phyloP scores from a whole-genome alignment of 2,329 filamentous ascomycete genomes.

The Didymella pinodella region DNA sequence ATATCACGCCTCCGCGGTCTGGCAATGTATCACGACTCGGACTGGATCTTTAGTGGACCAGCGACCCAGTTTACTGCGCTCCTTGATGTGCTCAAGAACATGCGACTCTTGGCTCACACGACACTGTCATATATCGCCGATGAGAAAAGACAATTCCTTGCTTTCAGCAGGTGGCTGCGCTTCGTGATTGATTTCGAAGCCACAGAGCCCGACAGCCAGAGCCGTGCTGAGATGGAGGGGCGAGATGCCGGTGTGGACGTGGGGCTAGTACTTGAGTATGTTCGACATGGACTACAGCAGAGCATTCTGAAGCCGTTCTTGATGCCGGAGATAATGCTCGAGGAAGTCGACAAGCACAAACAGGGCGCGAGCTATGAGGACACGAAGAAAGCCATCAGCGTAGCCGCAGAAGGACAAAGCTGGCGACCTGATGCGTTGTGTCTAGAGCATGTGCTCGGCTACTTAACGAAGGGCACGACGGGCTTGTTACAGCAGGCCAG shows the following conservation, averaged over 20 bases:
- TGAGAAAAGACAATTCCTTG: constrained; percentile 78
- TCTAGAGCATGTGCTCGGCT: constrained; percentile 51
- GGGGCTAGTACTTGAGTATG: constrained; percentile 76
- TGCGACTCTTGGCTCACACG: constrained; percentile 78
- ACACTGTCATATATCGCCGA: constrained; percentile 74
- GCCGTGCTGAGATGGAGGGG: constrained; percentile 75
- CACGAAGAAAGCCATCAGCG: constrained; percentile 44
- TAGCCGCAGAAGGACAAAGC: constrained; percentile 56
- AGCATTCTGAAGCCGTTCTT: constrained; percentile 73
- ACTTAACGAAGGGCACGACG: constrained; percentile 45
- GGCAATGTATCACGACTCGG: constrained; percentile 78
- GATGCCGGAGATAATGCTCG: constrained; percentile 47
- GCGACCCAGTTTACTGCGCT: constrained; percentile 52
- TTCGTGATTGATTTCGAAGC: constrained; percentile 81
- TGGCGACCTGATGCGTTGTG: constrained; percentile 47
- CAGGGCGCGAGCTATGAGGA: constrained; percentile 39
- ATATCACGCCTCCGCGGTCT: constrained; percentile 84
- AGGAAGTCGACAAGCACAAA: constrained; percentile 9
- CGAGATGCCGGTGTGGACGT: constrained; percentile 80
- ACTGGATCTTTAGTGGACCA: constrained; percentile 62
- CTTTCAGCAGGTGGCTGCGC: constrained; percentile 85
- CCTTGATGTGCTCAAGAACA: constrained; percentile 74
- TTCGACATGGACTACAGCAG: constrained; percentile 72
- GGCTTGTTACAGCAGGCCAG: constrained; percentile 51
- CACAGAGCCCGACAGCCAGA: constrained; percentile 65